Base-by-base conservation (phyloP, 441 rosid species). In the Flueggea neowawraea region DNA sequence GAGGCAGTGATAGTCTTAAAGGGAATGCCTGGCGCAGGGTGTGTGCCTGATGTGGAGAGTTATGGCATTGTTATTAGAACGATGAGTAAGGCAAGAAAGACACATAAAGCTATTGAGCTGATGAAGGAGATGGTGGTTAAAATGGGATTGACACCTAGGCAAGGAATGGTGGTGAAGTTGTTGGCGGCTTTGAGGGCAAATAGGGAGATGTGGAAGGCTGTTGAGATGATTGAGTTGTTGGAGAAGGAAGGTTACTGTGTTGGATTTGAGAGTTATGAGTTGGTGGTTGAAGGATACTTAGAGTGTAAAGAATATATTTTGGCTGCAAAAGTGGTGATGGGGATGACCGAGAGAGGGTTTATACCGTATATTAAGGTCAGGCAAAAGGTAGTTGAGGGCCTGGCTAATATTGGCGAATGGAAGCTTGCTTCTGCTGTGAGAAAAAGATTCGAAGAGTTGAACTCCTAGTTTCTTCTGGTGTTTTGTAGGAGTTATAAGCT, bases 341-440 rank as follows among this genome's bases (percentile, higher is more conserved):
- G 61, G 62, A 93, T 93, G 98, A 79, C 95, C 10, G 84, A 75
- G 55, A 90, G 65, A 68, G 90, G 94, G 62, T 92, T 86, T 66
- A 84, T 92, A 74, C 98, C 98, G 32, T 85, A 81, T 74, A 81
- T 90, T 44, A 79, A 67, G 72, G 80, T 80, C 33, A 82, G 98
- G 80, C 92, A 78, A 61, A 90, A 85, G 78, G 80, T 93, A 51
- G 80, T 90, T 6, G 87, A 88, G 63, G 84, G 87, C 55, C 75
- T 93, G 58, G 80, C 76, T 67, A 57, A 60, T 62, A 71, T 73
- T 13, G 86, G 86, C 55, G 90, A 90, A 72, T 81, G 82, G 81
- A 77, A 81, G 59, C 82, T 90, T 62, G 89, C 95, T 55, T 73
- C 72, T 75, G 76, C 75, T 51, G 90, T 90, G 70, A 88, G 97